Percentiles rank a stretch among this genome's conserved stretches.
Evolutionary conservation across 2,329 filamentous ascomycete genomes (phyloP).

Genomic region (Fusarium albidum): DNA sequence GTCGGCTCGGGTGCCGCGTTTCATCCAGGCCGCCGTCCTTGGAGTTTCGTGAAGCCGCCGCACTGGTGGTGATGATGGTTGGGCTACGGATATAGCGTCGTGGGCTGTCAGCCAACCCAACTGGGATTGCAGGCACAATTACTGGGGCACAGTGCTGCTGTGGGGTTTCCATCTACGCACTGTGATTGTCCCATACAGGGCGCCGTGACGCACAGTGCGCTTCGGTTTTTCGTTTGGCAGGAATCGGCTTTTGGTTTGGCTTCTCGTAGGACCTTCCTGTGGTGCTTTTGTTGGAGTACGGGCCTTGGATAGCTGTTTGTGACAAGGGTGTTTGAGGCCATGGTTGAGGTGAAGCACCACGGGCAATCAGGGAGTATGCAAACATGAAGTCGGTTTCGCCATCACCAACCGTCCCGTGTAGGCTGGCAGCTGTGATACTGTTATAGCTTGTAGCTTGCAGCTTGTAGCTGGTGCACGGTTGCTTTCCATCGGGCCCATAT

Average conservation of each 20-base stretch:
- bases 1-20: conserved; percentile 1
- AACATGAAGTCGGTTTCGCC: too few species aligned
- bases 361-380: too few species aligned
- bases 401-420: too few species aligned
- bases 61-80: conserved; percentile 28
- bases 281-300: too few species aligned
- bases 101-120: conserved; percentile 22
- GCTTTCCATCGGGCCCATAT: too few species aligned
- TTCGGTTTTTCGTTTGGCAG: neutral
- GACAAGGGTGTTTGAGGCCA: too few species aligned
- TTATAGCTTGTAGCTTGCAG: too few species aligned
- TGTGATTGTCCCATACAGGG: accelerated
- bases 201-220: conserved; percentile 9
- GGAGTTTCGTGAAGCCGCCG: conserved; percentile 7
- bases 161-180: neutral
- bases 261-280: too few species aligned
- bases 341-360: too few species aligned
- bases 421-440: too few species aligned
- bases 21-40: conserved; percentile 17
- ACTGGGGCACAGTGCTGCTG: conserved; percentile 29
- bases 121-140: conserved; percentile 15
- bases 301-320: too few species aligned
- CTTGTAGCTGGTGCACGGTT: too few species aligned
- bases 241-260: neutral
- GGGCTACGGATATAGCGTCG: conserved; percentile 14